Evolutionary conservation across 352 stramenopile species (phyloP), one percentile per base, ranked within the genome.

Genomic region (Halophytophthora polymorphica): DNA sequence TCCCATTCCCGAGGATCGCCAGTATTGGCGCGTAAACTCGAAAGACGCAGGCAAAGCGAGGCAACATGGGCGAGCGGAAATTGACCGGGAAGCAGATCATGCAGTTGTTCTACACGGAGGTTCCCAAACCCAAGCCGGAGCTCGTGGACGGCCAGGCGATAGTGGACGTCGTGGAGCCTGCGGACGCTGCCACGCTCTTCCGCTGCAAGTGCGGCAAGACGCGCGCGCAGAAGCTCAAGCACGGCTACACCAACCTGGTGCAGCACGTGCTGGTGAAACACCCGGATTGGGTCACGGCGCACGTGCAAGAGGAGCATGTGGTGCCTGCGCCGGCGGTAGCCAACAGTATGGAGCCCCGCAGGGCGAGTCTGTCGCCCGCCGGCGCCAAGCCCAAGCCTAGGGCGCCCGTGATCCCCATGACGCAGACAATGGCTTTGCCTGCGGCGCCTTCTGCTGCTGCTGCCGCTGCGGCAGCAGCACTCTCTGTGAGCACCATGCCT

Each of bases 221-320:
- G 19, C 69, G 78, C 17, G 44, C 70, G 19, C 74, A 86, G 60
- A 69, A 57, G 43, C 60, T 83, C 36, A 69, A 71, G 38, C 56
- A 80, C 39, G 66, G 76, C 1, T 86, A 86, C 62, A 77, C 73
- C 17, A 84, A 84, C 55, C 52, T 90, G 40, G 79, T 77, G 54
- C 73, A 86, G 45, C 79, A 90, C 49, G 61, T 90, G 25, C 31
- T 78, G 22, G 47, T 83, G 19, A 87, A 90, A 44, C 79, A 90
- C 58, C 51, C 64, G 15, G 71, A 84, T 40, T 90, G 79, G 79
- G 42, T 79, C 34, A 50, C 42, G 41, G 66, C 64, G 10, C 52
- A 56, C 1, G 29, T 50, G 12, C 66, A 54, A 14, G 64, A 72
- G 22, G 21, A 15, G 21, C 42, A 62, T 47, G 50, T 66, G n/a